Conservation (phyloP, 1,139 yeast species). For the Sugiyamaella xylanicola region DNA sequence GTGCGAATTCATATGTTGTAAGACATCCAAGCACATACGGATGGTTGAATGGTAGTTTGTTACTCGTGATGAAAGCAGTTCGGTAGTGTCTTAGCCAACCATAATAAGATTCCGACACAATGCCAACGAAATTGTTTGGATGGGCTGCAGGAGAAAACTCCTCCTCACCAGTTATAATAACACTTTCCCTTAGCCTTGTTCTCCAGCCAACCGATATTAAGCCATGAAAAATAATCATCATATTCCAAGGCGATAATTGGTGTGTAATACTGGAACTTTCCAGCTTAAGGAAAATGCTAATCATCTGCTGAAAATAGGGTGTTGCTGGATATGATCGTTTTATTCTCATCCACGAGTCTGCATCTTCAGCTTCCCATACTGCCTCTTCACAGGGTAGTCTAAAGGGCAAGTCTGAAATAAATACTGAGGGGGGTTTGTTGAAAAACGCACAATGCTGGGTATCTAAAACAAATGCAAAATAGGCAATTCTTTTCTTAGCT, state of each 20-base stretch:
- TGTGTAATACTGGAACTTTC: conserved; percentile 25
- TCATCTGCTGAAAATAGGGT: conserved; percentile 31
- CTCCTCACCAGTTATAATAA: conserved; percentile 25
- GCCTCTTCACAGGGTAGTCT: conserved; percentile 35
- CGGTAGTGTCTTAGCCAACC: conserved; percentile 35
- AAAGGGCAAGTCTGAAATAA: conserved; percentile 33
- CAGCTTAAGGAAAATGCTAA: conserved; percentile 30
- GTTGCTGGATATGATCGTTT: conserved; percentile 27
- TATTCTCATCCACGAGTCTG: conserved; percentile 27
- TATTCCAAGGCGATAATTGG: conserved; percentile 35
- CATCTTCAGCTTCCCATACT: conserved; percentile 35
- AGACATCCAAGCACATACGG: conserved; percentile 36
- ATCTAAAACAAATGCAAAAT: conserved; percentile 35
- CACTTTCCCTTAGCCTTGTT: conserved; percentile 31
- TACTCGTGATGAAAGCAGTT: conserved; percentile 31
- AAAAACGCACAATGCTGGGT: conserved; percentile 35
- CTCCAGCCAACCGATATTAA: conserved; percentile 35
- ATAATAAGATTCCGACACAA: conserved; percentile 31
- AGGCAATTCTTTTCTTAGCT: conserved; percentile 33
- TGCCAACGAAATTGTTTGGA: conserved; percentile 27
- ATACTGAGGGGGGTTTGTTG: conserved; percentile 36
- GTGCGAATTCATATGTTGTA: conserved; percentile 35
- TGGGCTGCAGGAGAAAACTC: conserved; percentile 11
- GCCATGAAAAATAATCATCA: conserved; percentile 36
- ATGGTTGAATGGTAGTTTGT: conserved; percentile 32